phyloP scores from a whole-genome alignment of 176 grass and related monocot species.

The Oryza meyeriana region DNA sequence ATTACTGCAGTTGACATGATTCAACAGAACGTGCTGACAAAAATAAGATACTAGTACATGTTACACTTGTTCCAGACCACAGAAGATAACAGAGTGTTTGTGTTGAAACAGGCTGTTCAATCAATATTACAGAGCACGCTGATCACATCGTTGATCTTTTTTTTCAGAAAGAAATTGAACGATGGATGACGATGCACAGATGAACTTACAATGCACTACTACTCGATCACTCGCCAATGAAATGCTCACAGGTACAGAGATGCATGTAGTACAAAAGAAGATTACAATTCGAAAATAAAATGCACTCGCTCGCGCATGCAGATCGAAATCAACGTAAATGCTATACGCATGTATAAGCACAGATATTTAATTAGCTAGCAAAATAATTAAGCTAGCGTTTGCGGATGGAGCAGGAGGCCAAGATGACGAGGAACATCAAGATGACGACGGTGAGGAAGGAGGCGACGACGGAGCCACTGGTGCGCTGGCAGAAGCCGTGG shows the following conservation, averaged over 20 bases:
- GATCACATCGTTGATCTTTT: background rate
- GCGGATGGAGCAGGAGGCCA: conserved; percentile 60
- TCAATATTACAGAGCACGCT: background rate
- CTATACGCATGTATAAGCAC: background rate
- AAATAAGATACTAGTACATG: background rate
- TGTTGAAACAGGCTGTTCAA: background rate
- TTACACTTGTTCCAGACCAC: background rate
- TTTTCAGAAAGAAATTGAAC: background rate
- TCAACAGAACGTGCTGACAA: background rate
- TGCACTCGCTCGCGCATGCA: background rate
- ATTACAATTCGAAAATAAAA: background rate
- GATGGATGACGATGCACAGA: background rate
- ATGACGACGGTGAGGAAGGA: conserved; percentile 79
- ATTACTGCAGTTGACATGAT: background rate
- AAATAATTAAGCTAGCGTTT: conserved; percentile 23
- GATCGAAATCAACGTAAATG: background rate
- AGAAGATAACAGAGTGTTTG: no score
- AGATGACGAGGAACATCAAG: conserved; percentile 66
- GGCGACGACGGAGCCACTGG: conserved; percentile 75
- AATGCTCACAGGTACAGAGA: background rate
- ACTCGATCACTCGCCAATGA: background rate
- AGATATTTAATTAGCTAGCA: background rate
- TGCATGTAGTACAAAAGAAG: background rate
- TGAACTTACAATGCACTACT: background rate
- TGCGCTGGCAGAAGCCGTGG: conserved; percentile 75